Conservation (phyloP, 2,329 filamentous ascomycete genomes). For the Metarhizium sp. region DNA sequence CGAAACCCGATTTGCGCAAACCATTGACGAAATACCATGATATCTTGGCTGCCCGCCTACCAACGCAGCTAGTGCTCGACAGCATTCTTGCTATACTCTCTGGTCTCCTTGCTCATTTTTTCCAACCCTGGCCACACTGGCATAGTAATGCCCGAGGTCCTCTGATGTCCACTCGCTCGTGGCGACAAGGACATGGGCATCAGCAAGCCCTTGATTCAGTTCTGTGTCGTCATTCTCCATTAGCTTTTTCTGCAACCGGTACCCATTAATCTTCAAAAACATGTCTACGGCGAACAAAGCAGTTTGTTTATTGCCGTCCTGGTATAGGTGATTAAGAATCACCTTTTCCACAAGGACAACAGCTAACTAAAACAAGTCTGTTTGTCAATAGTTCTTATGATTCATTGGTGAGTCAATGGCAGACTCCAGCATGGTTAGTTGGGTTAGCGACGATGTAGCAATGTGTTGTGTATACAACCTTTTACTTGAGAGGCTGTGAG, state of each 20-base stretch:
- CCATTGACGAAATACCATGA: background rate
- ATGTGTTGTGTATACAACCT: slow-evolving; percentile 6
- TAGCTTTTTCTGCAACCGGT: slow-evolving; percentile 8
- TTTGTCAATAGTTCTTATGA: slow-evolving; percentile 11
- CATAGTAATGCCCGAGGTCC: slow-evolving; percentile 10
- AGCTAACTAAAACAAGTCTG: slow-evolving; percentile 11
- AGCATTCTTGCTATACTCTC: background rate
- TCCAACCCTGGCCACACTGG: slow-evolving; percentile 5
- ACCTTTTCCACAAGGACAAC: slow-evolving; percentile 13
- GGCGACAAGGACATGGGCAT: slow-evolving; percentile 10
- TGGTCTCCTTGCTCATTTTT: slow-evolving; percentile 1
- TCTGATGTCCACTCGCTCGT: slow-evolving; percentile 11
- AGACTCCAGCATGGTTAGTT: slow-evolving; percentile 9
- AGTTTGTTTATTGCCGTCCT: slow-evolving; percentile 13
- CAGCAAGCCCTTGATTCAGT: slow-evolving; percentile 4
- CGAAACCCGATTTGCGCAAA: no score
- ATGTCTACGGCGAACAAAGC: slow-evolving; percentile 11
- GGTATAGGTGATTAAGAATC: slow-evolving; percentile 13
- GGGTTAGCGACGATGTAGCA: slow-evolving; percentile 2
- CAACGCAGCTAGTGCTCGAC: background rate
- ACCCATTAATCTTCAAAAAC: slow-evolving; percentile 14
- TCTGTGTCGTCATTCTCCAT: no score
- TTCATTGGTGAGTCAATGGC: slow-evolving; percentile 10
- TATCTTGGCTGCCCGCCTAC: background rate
- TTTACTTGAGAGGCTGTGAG: slow-evolving; percentile 8